Conservation (phyloP, 768 basidiomycete genomes). For the Trametes gibbosa region DNA sequence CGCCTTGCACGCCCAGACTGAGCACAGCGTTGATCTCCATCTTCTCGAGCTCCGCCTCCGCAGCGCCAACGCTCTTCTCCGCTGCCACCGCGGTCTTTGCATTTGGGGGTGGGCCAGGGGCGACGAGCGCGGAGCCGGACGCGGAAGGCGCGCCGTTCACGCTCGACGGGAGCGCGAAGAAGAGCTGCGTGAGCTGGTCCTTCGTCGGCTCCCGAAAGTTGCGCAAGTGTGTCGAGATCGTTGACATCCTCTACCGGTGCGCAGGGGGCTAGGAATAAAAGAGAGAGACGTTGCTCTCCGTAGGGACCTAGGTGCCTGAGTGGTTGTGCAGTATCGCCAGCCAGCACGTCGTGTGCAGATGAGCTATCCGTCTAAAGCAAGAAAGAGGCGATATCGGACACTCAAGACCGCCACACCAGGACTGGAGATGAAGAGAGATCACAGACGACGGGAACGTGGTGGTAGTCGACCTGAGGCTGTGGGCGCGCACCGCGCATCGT, state of each 20-base stretch:
- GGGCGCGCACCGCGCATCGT: conserved; percentile 3
- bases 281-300: too few species aligned
- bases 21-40: conserved; percentile 91
- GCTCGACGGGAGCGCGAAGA: conserved; percentile 76
- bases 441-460: background rate
- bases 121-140: background rate
- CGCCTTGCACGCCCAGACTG: conserved; percentile 71
- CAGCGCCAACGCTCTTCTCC: conserved; percentile 22
- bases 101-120: background rate
- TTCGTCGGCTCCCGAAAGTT: conserved; percentile 91
- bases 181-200: conserved; percentile 80
- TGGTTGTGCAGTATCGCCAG: too few species aligned
- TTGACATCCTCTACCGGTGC: conserved; percentile 53
- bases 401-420: background rate
- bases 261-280: too few species aligned
- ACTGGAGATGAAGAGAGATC: background rate
- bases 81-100: background rate
- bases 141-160: conserved; percentile 17
- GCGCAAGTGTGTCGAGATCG: conserved; percentile 83
- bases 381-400: background rate
- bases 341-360: background rate
- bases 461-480: conserved; percentile 7
- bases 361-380: background rate
- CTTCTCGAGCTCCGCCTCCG: conserved; percentile 48
- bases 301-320: too few species aligned